Percentiles rank a stretch among this genome's conserved stretches.
Conservation (phyloP, 108 stramenopile genomes). For the Bacterosira constricta region DNA sequence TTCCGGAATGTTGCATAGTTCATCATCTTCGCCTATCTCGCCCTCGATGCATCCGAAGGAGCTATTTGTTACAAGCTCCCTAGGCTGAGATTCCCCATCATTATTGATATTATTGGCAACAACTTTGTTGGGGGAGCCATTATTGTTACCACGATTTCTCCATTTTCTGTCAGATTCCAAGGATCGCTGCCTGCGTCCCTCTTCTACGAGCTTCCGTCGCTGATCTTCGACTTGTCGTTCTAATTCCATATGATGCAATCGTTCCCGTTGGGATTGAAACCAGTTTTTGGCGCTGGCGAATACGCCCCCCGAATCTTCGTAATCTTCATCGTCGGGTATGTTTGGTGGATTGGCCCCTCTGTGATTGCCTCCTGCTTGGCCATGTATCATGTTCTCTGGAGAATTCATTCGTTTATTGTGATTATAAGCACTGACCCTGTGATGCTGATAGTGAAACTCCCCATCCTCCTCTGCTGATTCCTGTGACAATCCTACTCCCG, state of each 20-base stretch:
- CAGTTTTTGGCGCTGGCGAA: slow-evolving; percentile 43
- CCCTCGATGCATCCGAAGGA: too few species aligned
- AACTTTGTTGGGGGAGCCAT: too few species aligned
- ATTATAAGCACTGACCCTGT: slow-evolving; percentile 13
- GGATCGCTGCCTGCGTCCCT: slow-evolving; percentile 40
- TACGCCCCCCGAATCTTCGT: slow-evolving; percentile 10
- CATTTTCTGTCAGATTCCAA: slow-evolving; percentile 17
- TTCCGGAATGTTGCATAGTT: background rate
- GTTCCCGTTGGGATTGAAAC: slow-evolving; percentile 42
- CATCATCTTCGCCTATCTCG: background rate
- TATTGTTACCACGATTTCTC: too few species aligned
- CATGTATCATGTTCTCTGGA: too few species aligned
- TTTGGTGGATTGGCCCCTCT: too few species aligned
- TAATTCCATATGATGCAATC: slow-evolving; percentile 40
- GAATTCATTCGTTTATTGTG: too few species aligned
- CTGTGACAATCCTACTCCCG: background rate
- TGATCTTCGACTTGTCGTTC: slow-evolving; percentile 54
- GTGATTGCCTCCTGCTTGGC: too few species aligned
- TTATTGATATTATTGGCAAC: too few species aligned
- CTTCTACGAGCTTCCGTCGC: slow-evolving; percentile 40
- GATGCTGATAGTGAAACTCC: slow-evolving; percentile 11
- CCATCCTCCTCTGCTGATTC: background rate
- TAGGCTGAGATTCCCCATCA: too few species aligned
- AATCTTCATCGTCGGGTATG: background rate
- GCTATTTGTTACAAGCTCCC: too few species aligned